A percentile compares a stretch with the other conserved stretches of the same genome.
phyloP scores from a whole-genome alignment of 805 yeast genomes.

The Ogataea chonburiensis region DNA sequence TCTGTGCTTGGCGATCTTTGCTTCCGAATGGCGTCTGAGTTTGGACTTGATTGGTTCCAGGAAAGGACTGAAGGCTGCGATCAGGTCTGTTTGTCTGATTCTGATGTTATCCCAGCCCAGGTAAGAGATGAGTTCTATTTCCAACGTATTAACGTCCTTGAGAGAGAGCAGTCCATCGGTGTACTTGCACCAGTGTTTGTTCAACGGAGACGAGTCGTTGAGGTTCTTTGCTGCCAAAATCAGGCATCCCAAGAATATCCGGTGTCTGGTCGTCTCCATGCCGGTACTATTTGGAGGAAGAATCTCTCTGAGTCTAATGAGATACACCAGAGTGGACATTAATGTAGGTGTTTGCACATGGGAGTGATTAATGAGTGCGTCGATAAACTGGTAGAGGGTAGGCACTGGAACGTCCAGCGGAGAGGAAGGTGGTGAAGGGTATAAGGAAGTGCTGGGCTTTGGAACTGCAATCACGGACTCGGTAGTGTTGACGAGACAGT shows the following conservation, averaged over 20 bases:
- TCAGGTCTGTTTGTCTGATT: constrained; percentile 68
- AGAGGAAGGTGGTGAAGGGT: constrained; percentile 42
- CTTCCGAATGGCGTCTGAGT: constrained; percentile 31
- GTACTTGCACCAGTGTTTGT: constrained; percentile 94
- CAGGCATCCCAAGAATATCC: constrained; percentile 85
- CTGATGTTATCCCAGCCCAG: constrained; percentile 79
- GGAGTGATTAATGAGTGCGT: constrained; percentile 69
- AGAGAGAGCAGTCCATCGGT: constrained; percentile 80
- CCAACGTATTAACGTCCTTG: constrained; percentile 85
- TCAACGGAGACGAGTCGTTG: constrained; percentile 92
- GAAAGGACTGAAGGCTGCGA: constrained; percentile 70
- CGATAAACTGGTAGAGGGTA: constrained; percentile 63
- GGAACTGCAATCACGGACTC: constrained; percentile 51
- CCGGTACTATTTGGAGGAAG: constrained; percentile 90
- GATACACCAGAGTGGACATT: constrained; percentile 87
- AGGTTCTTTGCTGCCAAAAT: constrained; percentile 89
- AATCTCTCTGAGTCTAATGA: constrained; percentile 70
- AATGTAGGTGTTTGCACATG: constrained; percentile 94
- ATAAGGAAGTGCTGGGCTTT: constrained; percentile 28
- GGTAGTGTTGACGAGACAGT: constrained; percentile 57
- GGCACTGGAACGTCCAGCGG: constrained; percentile 38
- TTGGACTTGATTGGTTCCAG: constrained; percentile 66
- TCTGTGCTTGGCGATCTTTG: constrained; percentile 17
- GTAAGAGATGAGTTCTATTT: constrained; percentile 78
- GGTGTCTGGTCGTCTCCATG: constrained; percentile 88